These are phyloP conservation scores for Rachicladosporium sp. DNA, from an alignment of 2,329 filamentous ascomycete genomes.

Conservation along the genomic window DNA sequence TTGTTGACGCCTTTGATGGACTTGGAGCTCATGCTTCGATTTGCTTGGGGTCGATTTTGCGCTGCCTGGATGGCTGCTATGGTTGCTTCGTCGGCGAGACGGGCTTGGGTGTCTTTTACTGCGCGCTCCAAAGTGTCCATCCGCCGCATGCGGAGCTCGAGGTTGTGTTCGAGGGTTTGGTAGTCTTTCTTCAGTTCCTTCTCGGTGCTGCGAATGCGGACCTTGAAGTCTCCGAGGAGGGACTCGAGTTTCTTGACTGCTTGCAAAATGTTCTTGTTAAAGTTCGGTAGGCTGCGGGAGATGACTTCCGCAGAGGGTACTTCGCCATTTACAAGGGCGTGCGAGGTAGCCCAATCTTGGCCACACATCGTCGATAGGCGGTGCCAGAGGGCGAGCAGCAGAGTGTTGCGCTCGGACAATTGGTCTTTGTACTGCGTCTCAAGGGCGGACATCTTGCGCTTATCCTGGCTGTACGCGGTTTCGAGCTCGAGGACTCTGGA, in stretches of 20 bases:
- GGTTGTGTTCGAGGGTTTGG: conserved; percentile 66
- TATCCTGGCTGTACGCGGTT: conserved; percentile 62
- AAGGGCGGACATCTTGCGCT: conserved; percentile 59
- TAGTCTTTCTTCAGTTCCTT: conserved; percentile 86
- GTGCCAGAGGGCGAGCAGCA: conserved; percentile 84
- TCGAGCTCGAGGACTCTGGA: conserved; percentile 78
- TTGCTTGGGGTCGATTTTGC: conserved; percentile 13
- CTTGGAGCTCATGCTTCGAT: conserved; percentile 26
- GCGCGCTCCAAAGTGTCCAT: conserved; percentile 77
- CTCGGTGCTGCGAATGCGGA: conserved; percentile 73
- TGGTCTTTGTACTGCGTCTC: conserved; percentile 79
- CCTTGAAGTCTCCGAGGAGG: conserved; percentile 65
- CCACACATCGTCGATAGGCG: conserved; percentile 76
- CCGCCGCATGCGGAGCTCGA: conserved; percentile 70
- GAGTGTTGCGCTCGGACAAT: conserved; percentile 74
- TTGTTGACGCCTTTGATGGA: conserved; percentile 26
- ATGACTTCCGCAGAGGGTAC: conserved; percentile 78
- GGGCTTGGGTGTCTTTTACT: conserved; percentile 49
- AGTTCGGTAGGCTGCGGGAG: conserved; percentile 70
- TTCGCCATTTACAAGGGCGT: conserved; percentile 79
- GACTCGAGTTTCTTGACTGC: conserved; percentile 80
- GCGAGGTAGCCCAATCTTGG: conserved; percentile 79
- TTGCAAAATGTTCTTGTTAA: conserved; percentile 76
- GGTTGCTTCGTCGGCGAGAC: conserved; percentile 41
- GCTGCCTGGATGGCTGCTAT: conserved; percentile 12